A percentile compares a stretch with the other conserved stretches of the same genome.
Evolutionary conservation across 2,329 filamentous ascomycete genomes (phyloP).

Genomic region (Ascochyta viciae-villosae): DNA sequence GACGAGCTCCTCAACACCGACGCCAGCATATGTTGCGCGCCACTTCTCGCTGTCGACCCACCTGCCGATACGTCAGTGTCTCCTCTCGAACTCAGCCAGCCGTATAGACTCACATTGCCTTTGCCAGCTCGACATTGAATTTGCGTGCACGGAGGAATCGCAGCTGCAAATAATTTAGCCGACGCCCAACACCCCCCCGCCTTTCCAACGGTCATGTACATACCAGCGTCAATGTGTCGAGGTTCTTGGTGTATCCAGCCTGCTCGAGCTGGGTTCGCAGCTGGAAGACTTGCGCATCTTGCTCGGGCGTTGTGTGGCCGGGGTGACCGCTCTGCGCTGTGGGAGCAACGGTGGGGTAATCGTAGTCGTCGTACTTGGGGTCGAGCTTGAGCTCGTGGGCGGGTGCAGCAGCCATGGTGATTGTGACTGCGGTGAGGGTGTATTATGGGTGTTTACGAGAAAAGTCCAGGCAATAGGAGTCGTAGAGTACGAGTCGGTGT

Average conservation of each 20-base stretch:
- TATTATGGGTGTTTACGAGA: conserved; percentile 7
- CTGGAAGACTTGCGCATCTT: conserved; percentile 89
- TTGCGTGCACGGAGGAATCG: conserved; percentile 94
- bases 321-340: conserved; percentile 78
- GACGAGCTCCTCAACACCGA: conserved; percentile 76
- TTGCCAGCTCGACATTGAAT: conserved; percentile 83
- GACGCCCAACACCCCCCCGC: conserved; percentile 1
- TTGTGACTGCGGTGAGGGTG: conserved; percentile 9
- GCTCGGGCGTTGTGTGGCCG: conserved; percentile 82
- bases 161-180: conserved; percentile 61
- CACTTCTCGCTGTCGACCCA: conserved; percentile 90
- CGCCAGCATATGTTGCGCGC: conserved; percentile 78
- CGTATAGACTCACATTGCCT: conserved; percentile 79
- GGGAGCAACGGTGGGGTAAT: conserved; percentile 82
- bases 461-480: conserved; percentile 20
- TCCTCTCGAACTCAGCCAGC: background rate
- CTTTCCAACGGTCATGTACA: conserved; percentile 31
- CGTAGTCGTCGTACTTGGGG: conserved; percentile 95
- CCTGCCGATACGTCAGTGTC: conserved; percentile 61
- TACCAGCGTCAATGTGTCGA: conserved; percentile 93
- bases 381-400: conserved; percentile 62
- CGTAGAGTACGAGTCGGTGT: conserved; percentile 17
- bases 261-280: conserved; percentile 84
- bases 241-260: conserved; percentile 78
- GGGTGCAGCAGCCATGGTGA: conserved; percentile 42